Evolutionary conservation across 345 rosid genomes (phyloP), one percentile per base, ranked within the genome.

Genomic region (Cardiospermum halicacabum): DNA sequence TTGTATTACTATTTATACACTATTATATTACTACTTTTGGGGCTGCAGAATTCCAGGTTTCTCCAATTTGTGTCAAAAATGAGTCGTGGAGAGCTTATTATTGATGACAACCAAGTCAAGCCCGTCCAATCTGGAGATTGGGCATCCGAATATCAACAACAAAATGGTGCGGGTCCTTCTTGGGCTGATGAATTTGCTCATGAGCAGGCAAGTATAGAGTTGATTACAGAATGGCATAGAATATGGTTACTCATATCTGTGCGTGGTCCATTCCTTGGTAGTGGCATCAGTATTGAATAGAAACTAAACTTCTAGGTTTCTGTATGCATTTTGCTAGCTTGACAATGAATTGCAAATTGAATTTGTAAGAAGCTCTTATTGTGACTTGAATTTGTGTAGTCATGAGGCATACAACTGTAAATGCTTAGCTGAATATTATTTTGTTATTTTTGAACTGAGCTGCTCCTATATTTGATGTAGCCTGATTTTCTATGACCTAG

Each of bases 51-150:
- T 81, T 95, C 99, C 53, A 91, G 82, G 77, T 91, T 95, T 82
- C 97, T 91, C 66, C 99, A 91, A 65, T 95, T 95, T 78, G 85
- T 95, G 72, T 95, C 99, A 27, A 95, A 95, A 81, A 95, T 95
- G 99, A 95, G 99, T 75, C 96, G 94, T 0, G 97, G 97, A 54
- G 96, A 95, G 79, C 97, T 95, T 69, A 89, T 95, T 60, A 78
- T 95, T 40, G 92, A 95, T 71, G 97, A 95, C 68, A 91, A 91
- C 81, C 88, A 85, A 84, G 89, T 95, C 67, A 91, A 89, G 79
- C 83, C 91, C 56, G 86, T 77, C 16, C 67, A 81, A 62, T 70
- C 92, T 15, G 86, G 90, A 68, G 89, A 86, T 65, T 95, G 97
- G 99, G 89, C 96, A 62, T 58, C 87, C 26, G 97, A 95, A 78